Percentiles rank a stretch among this genome's conserved stretches.
These are phyloP conservation scores for Phytophthora sojae DNA, from an alignment of 352 stramenopile genomes.

Conservation along the genomic window DNA sequence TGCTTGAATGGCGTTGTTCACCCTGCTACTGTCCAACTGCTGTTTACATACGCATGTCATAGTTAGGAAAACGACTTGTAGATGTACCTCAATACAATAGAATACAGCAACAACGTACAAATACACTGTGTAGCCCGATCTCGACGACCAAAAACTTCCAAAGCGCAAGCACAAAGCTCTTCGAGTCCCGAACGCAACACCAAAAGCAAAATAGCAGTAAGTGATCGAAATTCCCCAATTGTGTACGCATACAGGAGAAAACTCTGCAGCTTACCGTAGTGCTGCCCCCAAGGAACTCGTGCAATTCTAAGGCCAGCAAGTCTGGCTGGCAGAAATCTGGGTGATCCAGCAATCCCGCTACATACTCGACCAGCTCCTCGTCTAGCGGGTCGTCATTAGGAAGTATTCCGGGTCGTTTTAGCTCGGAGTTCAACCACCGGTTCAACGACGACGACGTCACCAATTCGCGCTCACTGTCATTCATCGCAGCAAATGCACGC, in stretches of 20 bases:
- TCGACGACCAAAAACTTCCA: slow-evolving; percentile 84
- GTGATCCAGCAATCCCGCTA: slow-evolving; percentile 70
- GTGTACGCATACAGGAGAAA: neutral
- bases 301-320: slow-evolving; percentile 64
- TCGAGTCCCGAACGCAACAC: neutral
- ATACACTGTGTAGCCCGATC: slow-evolving; percentile 56
- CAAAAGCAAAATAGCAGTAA: slow-evolving; percentile 7
- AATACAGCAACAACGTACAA: slow-evolving; percentile 41
- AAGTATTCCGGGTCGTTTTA: slow-evolving; percentile 45
- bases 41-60: slow-evolving; percentile 7
- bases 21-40: slow-evolving; percentile 12
- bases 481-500: slow-evolving; percentile 45
- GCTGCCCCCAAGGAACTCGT: slow-evolving; percentile 68
- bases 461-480: slow-evolving; percentile 31
- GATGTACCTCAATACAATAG: neutral
- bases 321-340: slow-evolving; percentile 79
- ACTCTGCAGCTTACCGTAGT: slow-evolving; percentile 37
- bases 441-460: slow-evolving; percentile 31
- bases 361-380: slow-evolving; percentile 70
- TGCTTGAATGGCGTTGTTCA: slow-evolving; percentile 14
- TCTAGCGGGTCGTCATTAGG: slow-evolving; percentile 48
- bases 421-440: slow-evolving; percentile 56
- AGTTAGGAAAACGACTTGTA: too few species aligned
- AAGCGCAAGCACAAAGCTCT: slow-evolving; percentile 73
- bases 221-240: neutral